Percentiles rank a stretch among this genome's conserved stretches.
These are phyloP conservation scores for Ophiostoma himal-ulmi DNA, from an alignment of 2,329 filamentous ascomycete genomes.

Conservation along the genomic window DNA sequence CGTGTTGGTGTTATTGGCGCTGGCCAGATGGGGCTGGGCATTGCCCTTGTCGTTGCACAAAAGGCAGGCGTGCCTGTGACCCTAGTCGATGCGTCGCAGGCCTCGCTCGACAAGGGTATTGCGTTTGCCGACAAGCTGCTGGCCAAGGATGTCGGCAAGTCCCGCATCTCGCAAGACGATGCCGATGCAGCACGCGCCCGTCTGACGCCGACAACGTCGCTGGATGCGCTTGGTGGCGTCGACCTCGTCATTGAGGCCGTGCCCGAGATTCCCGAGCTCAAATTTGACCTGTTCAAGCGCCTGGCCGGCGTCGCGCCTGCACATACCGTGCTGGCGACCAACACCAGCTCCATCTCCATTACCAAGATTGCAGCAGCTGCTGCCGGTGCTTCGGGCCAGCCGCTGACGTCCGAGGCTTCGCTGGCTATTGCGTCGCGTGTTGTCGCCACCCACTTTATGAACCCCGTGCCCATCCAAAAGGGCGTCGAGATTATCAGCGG, in stretches of 20 bases:
- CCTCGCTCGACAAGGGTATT: conserved; percentile 80
- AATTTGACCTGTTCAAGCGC: conserved; percentile 78
- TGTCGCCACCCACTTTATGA: conserved; percentile 98
- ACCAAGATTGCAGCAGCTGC: conserved; percentile 86
- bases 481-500: conserved; percentile 96
- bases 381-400: conserved; percentile 38
- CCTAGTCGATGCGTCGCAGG: conserved; percentile 76
- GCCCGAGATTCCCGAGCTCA: conserved; percentile 82
- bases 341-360: conserved; percentile 98
- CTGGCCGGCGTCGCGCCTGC: conserved; percentile 75
- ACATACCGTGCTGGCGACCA: conserved; percentile 89
- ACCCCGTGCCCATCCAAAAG: conserved; percentile 93
- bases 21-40: conserved; percentile 95
- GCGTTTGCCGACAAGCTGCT: conserved; percentile 93
- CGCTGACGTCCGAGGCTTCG: conserved; percentile 39
- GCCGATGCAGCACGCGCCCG: conserved; percentile 67
- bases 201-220: conserved; percentile 62
- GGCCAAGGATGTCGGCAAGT: conserved; percentile 84
- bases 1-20: conserved; percentile 87
- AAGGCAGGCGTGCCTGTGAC: conserved; percentile 78
- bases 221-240: conserved; percentile 72
- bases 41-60: conserved; percentile 87
- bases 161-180: conserved; percentile 74
- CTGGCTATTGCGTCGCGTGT: conserved; percentile 72
- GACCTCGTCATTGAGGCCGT: conserved; percentile 99